phyloP scores from a whole-genome alignment of 345 rosid species.

The Gynandropsis gynandra region DNA sequence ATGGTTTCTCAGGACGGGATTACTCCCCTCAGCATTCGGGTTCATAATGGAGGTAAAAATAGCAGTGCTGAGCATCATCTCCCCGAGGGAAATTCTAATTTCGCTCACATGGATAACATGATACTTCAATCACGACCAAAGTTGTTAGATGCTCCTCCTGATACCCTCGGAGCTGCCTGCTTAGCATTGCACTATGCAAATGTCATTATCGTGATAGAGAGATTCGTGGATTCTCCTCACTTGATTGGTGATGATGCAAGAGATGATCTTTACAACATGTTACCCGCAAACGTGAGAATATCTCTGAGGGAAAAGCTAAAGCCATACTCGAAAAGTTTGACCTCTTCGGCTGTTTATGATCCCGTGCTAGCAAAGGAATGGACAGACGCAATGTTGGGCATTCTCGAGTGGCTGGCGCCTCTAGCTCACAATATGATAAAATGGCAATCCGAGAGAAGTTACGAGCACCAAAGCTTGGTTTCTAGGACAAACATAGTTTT shows the following conservation, averaged over 20 bases:
- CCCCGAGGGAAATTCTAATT: constrained; percentile 19
- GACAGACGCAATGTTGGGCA: constrained; percentile 68
- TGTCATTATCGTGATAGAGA: constrained; percentile 81
- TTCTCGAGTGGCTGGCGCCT: constrained; percentile 90
- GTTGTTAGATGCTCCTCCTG: constrained; percentile 61
- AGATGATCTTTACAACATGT: constrained; percentile 91
- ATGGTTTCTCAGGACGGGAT: constrained; percentile 37
- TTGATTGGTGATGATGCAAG: constrained; percentile 92
- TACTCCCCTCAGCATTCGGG: constrained; percentile 32
- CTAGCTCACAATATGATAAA: constrained; percentile 95
- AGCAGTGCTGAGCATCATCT: constrained; percentile 26
- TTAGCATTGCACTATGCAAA: constrained; percentile 92
- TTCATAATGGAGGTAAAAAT: constrained; percentile 34
- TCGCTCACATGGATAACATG: constrained; percentile 15
- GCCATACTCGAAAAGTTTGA: constrained; percentile 63
- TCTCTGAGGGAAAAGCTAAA: constrained; percentile 62
- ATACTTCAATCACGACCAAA: constrained; percentile 33
- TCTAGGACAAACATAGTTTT: constrained; percentile 79
- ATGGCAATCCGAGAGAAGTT: constrained; percentile 95
- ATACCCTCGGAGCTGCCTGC: constrained; percentile 83
- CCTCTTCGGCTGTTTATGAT: constrained; percentile 48
- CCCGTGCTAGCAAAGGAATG: constrained; percentile 67
- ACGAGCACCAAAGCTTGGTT: constrained; percentile 80
- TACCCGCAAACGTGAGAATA: constrained; percentile 70
- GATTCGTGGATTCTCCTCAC: constrained; percentile 85